Percentiles rank a stretch among this genome's conserved stretches.
phyloP scores from a whole-genome alignment of 306 rosid species.

The Cicer judaicum region DNA sequence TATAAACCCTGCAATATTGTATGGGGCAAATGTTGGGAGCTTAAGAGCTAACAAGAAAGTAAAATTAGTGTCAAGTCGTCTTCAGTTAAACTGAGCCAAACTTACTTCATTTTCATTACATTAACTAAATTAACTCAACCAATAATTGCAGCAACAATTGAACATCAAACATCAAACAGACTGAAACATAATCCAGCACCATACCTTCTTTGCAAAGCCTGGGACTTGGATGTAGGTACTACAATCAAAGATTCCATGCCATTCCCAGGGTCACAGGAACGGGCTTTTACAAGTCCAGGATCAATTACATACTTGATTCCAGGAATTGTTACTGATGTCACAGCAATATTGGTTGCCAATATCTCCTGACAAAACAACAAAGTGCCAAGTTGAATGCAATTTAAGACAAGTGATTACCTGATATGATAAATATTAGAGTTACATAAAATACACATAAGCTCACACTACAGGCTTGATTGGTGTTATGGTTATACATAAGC shows the following conservation, averaged over 20 bases:
- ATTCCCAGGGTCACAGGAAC: constrained; percentile 79
- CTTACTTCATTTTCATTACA: constrained; percentile 27
- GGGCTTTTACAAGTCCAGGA: constrained; percentile 95
- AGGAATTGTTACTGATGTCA: constrained; percentile 88
- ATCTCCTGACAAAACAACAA: constrained; percentile 62
- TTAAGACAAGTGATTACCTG: constrained; percentile 28
- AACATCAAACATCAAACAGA: constrained; percentile 35
- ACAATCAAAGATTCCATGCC: constrained; percentile 85
- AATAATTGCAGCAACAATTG: constrained; percentile 30
- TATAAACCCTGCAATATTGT: not conserved
- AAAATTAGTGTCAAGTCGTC: not conserved
- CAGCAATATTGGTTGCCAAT: constrained; percentile 96
- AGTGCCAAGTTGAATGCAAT: constrained; percentile 31
- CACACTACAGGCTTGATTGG: not conserved
- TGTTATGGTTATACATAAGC: not conserved
- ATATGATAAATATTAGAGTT: constrained; percentile 19
- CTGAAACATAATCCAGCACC: constrained; percentile 29
- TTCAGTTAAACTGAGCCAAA: constrained; percentile 11
- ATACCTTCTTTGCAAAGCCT: constrained; percentile 93
- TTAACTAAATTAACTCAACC: constrained; percentile 35
- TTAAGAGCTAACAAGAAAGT: not conserved
- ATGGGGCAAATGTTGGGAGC: constrained; percentile 7
- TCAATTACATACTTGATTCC: constrained; percentile 93
- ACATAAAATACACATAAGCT: constrained; percentile 8
- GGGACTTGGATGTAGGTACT: constrained; percentile 88